phyloP scores from a whole-genome alignment of 768 basidiomycete species.

The Leucocoprinus sp. region DNA sequence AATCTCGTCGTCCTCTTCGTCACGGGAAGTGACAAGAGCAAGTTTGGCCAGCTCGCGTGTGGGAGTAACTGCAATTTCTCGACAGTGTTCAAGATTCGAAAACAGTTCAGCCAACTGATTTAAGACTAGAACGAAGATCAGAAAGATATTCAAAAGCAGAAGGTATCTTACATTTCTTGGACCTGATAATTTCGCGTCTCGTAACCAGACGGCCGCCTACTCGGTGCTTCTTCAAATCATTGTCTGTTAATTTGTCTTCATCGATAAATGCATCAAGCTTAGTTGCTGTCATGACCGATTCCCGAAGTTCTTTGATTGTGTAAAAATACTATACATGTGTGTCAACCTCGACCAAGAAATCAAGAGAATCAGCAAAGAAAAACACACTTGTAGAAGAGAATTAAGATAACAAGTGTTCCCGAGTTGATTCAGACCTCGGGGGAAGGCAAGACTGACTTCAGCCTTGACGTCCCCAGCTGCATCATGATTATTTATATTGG shows the following conservation, averaged over 20 bases:
- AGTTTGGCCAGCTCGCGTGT: conserved; percentile 84
- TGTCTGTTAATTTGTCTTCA: conserved; percentile 69
- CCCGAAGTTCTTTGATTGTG: conserved; percentile 86
- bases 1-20: conserved; percentile 79
- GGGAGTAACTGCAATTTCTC: conserved; percentile 66
- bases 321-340: conserved; percentile 98
- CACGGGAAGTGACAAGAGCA: conserved; percentile 82
- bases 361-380: neutral
- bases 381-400: conserved; percentile 59
- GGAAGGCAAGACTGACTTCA: conserved; percentile 55
- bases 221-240: conserved; percentile 73
- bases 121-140: conserved; percentile 49
- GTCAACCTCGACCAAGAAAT: too few species aligned
- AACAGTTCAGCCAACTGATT: conserved; percentile 74
- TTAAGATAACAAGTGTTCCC: conserved; percentile 88
- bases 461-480: conserved; percentile 59
- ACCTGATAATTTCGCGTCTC: conserved; percentile 70
- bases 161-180: conserved; percentile 64
- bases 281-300: conserved; percentile 57
- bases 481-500: neutral
- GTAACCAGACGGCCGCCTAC: conserved; percentile 85
- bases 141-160: neutral
- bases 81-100: conserved; percentile 60
- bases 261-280: conserved; percentile 43
- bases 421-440: conserved; percentile 81